These are phyloP conservation scores for Rostrohypoxylon terebratum DNA, from an alignment of 495 filamentous ascomycete species.

Conservation along the genomic window DNA sequence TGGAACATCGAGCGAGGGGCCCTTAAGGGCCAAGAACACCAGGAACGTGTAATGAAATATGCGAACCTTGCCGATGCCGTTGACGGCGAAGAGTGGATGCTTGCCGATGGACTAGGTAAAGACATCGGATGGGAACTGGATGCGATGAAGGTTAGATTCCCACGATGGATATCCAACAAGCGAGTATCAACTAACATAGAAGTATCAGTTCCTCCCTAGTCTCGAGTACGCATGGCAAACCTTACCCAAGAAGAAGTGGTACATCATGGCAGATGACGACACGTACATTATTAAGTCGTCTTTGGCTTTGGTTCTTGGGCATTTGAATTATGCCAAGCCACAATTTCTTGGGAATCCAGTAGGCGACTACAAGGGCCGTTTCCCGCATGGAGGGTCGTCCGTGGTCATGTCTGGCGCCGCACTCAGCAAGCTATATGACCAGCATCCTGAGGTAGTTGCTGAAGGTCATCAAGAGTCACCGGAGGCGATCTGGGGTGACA, in stretches of 20 bases:
- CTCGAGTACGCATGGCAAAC: conserved; percentile 57
- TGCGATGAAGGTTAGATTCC: conserved; percentile 58
- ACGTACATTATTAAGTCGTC: conserved; percentile 60
- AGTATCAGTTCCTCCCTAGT: conserved; percentile 55
- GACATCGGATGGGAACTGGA: conserved; percentile 62
- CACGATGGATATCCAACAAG: neutral
- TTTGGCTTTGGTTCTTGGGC: conserved; percentile 52
- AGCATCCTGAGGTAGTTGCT: conserved; percentile 48
- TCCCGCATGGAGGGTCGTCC: conserved; percentile 62
- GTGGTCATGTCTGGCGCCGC: conserved; percentile 58
- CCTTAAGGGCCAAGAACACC: conserved; percentile 45
- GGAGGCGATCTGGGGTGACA: conserved; percentile 57
- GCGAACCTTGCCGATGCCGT: conserved; percentile 51
- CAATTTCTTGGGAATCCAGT: conserved; percentile 64
- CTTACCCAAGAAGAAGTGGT: conserved; percentile 62
- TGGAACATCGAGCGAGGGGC: conserved; percentile 46
- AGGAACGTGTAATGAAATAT: conserved; percentile 54
- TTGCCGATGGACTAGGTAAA: conserved; percentile 49
- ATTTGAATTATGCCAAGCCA: conserved; percentile 54
- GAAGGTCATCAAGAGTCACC: conserved; percentile 53
- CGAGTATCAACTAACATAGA: conserved; percentile 15
- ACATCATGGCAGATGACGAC: conserved; percentile 61
- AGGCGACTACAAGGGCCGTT: conserved; percentile 59
- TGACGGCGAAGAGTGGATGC: conserved; percentile 50
- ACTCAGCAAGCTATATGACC: conserved; percentile 51